A percentile compares a stretch with the other conserved stretches of the same genome.
Conservation (phyloP, 495 filamentous ascomycete species). For the Aspergillus kassunensis region DNA sequence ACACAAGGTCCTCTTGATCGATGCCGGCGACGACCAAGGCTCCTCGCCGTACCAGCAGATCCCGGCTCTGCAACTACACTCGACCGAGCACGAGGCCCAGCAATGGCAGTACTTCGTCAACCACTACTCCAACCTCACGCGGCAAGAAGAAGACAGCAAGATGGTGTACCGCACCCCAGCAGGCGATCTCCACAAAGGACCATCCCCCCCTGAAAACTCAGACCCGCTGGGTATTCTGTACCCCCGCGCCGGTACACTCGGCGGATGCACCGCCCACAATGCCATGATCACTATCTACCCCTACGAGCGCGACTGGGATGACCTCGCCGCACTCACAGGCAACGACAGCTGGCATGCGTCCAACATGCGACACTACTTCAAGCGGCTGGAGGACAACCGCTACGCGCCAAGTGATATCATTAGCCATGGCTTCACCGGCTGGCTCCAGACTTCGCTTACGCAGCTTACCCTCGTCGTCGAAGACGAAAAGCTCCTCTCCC, state of each 20-base stretch:
- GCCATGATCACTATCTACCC: conserved; percentile 35
- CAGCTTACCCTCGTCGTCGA: background rate
- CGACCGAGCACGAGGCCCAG: conserved; percentile 38
- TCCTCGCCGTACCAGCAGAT: conserved; percentile 31
- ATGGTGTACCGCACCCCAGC: conserved; percentile 36
- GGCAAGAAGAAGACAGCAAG: conserved; percentile 40
- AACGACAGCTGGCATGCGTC: conserved; percentile 19
- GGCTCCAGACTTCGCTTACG: background rate
- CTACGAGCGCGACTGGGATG: conserved; percentile 30
- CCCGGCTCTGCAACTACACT: conserved; percentile 34
- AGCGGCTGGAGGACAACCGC: background rate
- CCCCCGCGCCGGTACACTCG: conserved; percentile 40
- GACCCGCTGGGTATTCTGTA: conserved; percentile 38
- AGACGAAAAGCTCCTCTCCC: no score
- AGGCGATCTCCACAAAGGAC: conserved; percentile 32
- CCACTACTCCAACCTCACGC: conserved; percentile 35
- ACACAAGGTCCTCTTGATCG: conserved; percentile 54
- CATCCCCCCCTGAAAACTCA: conserved; percentile 30
- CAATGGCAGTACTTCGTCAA: conserved; percentile 45
- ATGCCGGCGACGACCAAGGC: conserved; percentile 58
- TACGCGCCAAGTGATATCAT: background rate
- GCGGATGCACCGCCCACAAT: conserved; percentile 43
- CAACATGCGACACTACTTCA: background rate
- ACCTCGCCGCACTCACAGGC: conserved; percentile 36
- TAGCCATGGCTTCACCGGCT: background rate